These are phyloP conservation scores for Claviceps quebecensis DNA, from an alignment of 2,329 filamentous ascomycete species.

Conservation along the genomic window DNA sequence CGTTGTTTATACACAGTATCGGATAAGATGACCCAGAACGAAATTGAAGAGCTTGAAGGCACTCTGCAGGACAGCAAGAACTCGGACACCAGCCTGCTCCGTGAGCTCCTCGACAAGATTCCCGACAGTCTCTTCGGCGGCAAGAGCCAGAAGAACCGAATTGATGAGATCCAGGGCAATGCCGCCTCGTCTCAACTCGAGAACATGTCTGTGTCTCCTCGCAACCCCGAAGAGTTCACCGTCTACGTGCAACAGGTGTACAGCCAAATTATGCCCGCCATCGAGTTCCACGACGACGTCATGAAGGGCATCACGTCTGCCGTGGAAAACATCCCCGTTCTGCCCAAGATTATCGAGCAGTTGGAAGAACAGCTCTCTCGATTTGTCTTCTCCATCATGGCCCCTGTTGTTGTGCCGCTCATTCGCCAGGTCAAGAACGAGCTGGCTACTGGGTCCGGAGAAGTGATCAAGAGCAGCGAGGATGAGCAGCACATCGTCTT, in stretches of 20 bases:
- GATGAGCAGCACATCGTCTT: constrained; percentile 82
- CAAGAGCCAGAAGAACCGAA: constrained; percentile 58
- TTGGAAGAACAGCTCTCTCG: constrained; percentile 75
- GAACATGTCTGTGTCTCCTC: constrained; percentile 59
- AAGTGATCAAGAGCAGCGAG: constrained; percentile 75
- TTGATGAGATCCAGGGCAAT: constrained; percentile 67
- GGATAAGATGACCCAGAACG: constrained; percentile 82
- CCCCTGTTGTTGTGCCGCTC: constrained; percentile 75
- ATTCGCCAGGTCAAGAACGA: constrained; percentile 79
- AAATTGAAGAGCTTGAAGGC: constrained; percentile 79
- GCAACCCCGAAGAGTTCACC: constrained; percentile 73
- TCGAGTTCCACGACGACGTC: constrained; percentile 81
- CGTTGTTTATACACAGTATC: constrained; percentile 39
- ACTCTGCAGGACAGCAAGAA: constrained; percentile 53
- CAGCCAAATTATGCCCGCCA: constrained; percentile 72
- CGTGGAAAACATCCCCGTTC: constrained; percentile 71
- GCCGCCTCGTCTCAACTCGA: constrained; percentile 62
- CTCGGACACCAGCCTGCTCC: constrained; percentile 59
- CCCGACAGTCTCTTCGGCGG: constrained; percentile 68
- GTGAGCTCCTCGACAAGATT: constrained; percentile 68
- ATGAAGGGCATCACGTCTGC: constrained; percentile 66
- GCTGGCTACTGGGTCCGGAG: constrained; percentile 69
- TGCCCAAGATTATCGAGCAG: constrained; percentile 75
- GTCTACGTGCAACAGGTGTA: constrained; percentile 60
- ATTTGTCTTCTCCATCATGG: constrained; percentile 84